Evolutionary conservation across 2,329 filamentous ascomycete genomes (phyloP), one percentile per base, ranked within the genome.

Genomic region (Claviceps sp.): DNA sequence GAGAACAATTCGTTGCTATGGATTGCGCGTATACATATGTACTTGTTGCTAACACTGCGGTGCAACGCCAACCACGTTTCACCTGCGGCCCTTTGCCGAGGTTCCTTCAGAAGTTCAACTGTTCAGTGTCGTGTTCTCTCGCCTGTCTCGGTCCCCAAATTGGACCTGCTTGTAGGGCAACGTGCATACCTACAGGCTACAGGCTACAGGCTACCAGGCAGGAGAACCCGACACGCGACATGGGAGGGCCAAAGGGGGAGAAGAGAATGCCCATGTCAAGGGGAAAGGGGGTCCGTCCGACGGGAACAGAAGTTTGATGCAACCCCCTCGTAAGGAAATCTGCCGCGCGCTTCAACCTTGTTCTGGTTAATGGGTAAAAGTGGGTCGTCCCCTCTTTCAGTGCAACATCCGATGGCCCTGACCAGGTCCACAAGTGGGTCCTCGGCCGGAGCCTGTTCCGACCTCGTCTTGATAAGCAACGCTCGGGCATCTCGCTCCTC

Each of bases 21-120:
- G 30, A 30, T 30, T 30, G 30, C 19, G 19, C 19, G 19, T 19
- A 19, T 19, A 19, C 19, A 19, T 19, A 19, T 19, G 19, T 19
- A 22, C 10, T 22, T 19, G n/a, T 22, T 22, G 40, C 40, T 42
- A 13, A 13, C 48, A 24, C 26, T 51, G 55, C 54, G 47, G 52
- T 56, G 54, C 52, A 52, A 53, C 54, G 5, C 52, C 44, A 50
- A 45, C 55, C 55, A 56, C 55, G 55, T 55, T 55, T 52, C 54
- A 47, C 37, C 51, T 17, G 43, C 43, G 6, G 14, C 24, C 43
- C 17, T 43, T 22, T 19, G 19, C 41, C 41, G 41, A 24, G 41
- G 39, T 41, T 11, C 14, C 8, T 19, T 19, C 19, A 19, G 19
- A 19, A 19, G 19, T 10, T n/a, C n/a, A n/a, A n/a, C n/a, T n/a